Evolutionary conservation across 805 yeast species (phyloP).

Genomic region (Pichia membranifaciens): DNA sequence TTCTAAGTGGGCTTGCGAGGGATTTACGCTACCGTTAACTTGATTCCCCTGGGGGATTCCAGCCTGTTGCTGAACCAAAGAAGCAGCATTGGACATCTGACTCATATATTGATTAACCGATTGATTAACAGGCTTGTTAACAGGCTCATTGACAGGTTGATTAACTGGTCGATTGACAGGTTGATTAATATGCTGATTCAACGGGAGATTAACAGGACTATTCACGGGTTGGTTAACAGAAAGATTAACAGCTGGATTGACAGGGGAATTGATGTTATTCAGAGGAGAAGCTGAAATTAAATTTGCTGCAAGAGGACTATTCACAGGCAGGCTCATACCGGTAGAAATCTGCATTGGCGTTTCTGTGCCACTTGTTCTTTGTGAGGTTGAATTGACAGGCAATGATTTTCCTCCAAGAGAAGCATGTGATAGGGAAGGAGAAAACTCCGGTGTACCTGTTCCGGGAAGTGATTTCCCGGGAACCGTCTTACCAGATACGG

Average conservation of each 20-base stretch:
- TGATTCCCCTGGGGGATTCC: neutral
- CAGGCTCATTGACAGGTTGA: slow-evolving; percentile 1
- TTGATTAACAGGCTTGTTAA: slow-evolving; percentile 2
- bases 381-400: neutral
- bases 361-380: neutral
- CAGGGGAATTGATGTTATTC: neutral
- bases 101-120: neutral
- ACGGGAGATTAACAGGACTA: neutral
- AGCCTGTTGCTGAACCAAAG: slow-evolving; percentile 19
- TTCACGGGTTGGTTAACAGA: neutral
- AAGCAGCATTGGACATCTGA: slow-evolving; percentile 4
- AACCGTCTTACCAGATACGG: slow-evolving; percentile 7
- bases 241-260: neutral
- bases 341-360: neutral
- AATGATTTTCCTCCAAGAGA: slow-evolving; percentile 3
- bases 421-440: neutral
- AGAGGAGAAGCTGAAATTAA: neutral
- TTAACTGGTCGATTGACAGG: slow-evolving; percentile 6
- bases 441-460: neutral
- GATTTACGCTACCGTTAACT: neutral
- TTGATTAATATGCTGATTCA: neutral
- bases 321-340: neutral
- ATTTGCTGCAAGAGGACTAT: neutral
- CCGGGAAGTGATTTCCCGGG: slow-evolving; percentile 7
- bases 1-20: slow-evolving; percentile 18